Base-by-base conservation (phyloP, 2,329 filamentous ascomycete species). In the Huntiella savannae region DNA sequence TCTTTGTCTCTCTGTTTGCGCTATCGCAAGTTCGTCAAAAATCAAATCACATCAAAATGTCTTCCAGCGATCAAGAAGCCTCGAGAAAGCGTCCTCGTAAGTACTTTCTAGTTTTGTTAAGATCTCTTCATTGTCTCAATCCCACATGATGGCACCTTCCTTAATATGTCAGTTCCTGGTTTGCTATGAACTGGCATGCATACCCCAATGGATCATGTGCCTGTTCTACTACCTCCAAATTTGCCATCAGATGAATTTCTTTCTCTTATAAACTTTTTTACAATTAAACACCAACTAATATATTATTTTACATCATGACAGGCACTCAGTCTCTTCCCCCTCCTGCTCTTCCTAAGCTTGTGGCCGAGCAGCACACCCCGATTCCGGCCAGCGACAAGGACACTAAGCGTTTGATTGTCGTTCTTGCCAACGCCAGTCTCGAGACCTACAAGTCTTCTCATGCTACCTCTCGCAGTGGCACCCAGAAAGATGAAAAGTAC, bases 381-480 rank as follows among this genome's bases (percentile, higher is more conserved):
- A 94, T 98, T 53, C 67, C 86, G 8, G 68, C 78, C 12, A 80
- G 73, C 55, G 91, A 98, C 64, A 95, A 94, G 64, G 82, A 93
- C 62, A 82, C 83, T 11, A 79, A 88, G 63, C 75, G 91, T 49
- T 69, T 98, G 54, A 94, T 98, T 54, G 91, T 98, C 46, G 87
- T 98, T 36, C 74, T 98, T 43, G 94, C 87, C 54, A 93, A 96
- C 70, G 91, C 91, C 52, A 95, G 87, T 57, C 76, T 98, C 54
- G 91, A 98, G 64, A 98, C 91, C 1, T 96, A 95, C 71, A 92
- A 92, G 61, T 83, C 91, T 1, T 82, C 83, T 15, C 78, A 85
- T 54, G 78, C 79, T 50, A 74, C 78, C 61, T 71, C 59, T 62
- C 78, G 65, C 63, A 76, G 60, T 68, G 69, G 76, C 32, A 67